Evolutionary conservation across 2,329 filamentous ascomycete species (phyloP).

Genomic region (Colletotrichum sp.): DNA sequence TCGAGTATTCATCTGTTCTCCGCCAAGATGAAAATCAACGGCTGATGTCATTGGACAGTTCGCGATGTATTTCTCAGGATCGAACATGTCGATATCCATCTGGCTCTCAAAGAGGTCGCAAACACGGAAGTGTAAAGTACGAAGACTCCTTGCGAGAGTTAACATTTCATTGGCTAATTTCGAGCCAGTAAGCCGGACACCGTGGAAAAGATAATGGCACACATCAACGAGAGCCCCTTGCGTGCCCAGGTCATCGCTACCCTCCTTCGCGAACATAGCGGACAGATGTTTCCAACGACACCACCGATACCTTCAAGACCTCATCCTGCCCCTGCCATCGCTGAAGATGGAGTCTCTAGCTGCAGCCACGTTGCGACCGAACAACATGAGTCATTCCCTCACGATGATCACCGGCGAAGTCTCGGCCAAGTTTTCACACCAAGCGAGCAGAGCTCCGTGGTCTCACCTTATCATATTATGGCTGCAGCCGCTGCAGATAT

Average conservation of each 20-base stretch:
- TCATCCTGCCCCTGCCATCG: neutral
- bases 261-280: neutral
- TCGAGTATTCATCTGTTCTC: neutral
- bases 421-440: neutral
- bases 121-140: slow-evolving; percentile 23
- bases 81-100: neutral
- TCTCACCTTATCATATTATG: slow-evolving; percentile 27
- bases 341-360: neutral
- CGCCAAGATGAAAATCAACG: neutral
- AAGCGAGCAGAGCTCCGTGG: neutral
- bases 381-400: neutral
- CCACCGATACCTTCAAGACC: neutral
- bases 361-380: neutral
- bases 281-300: neutral
- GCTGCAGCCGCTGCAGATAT: slow-evolving; percentile 22
- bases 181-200: slow-evolving; percentile 23
- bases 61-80: neutral
- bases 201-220: slow-evolving; percentile 30
- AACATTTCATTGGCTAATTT: neutral
- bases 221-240: slow-evolving; percentile 27
- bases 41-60: neutral
- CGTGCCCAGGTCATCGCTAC: slow-evolving; percentile 15
- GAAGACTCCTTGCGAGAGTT: neutral
- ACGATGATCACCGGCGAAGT: neutral
- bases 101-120: slow-evolving; percentile 11